Evolutionary conservation across 2,329 filamentous ascomycete genomes (phyloP), one percentile per base, ranked within the genome.

Genomic region (Pyrenophora seminiperda): DNA sequence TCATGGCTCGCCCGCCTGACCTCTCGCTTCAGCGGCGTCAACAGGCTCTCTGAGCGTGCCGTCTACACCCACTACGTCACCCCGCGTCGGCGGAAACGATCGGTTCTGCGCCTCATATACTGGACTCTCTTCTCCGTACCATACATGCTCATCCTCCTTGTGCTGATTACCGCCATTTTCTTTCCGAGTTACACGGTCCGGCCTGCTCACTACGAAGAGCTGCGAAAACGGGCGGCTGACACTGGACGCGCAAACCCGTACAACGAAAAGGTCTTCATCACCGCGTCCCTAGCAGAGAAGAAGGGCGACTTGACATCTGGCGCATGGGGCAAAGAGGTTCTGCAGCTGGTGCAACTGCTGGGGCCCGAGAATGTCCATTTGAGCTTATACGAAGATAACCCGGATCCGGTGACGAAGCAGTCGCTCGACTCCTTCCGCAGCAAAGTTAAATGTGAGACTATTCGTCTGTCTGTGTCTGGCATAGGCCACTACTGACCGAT

Each of bases 351-450:
- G 24, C 77, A 88, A 40, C 67, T 89, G 22, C 76, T 91, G 30
- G 88, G 88, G 0, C 78, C 80, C 11, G 76, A 86, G 29, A 88
- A 90, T 62, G 83, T 87, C 2, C 89, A 85, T 64, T 71, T 91
- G 46, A 89, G 86, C 69, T 82, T 91, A 24, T 91, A 90, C 68
- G 88, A 89, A 66, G 88, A 89, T 61, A 83, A 88, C 63, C 82
- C 86, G 24, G 85, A 85, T 1, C 72, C 77, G 1, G 73, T 76
- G 22, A 84, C 83, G 13, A 77, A 76, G 48, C 68, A 73, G 27
- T 84, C 86, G 0, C 73, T 91, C 46, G 62, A 73, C 22, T 69
- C 74, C 2, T 78, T 90, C 37, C 77, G 79, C 46, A 64, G 72
- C n/a, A 76, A 75, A 46, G 71, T 83, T 13, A 67, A 73, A 17